phyloP scores from a whole-genome alignment of 129 eudicot species.

The Oenanthe sinensis region DNA sequence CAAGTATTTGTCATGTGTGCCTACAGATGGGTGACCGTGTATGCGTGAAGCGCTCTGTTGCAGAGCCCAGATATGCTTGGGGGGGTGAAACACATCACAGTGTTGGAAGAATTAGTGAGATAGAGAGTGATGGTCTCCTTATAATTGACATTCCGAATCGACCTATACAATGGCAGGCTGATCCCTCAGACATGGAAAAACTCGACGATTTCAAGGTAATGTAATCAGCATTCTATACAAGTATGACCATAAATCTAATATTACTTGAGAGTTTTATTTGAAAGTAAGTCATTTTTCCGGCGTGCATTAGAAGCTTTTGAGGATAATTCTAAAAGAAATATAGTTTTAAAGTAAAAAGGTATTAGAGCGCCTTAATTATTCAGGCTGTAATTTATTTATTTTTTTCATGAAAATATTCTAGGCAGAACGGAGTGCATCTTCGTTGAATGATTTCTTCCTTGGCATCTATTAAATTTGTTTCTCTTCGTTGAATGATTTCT shows the following conservation, averaged over 20 bases:
- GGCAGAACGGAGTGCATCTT: not conserved
- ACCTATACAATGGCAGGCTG: conserved; percentile 99
- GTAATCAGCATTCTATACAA: not conserved
- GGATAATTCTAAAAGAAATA: not conserved
- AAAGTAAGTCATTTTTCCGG: not conserved
- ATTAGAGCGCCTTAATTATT: not conserved
- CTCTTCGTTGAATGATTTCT: not conserved
- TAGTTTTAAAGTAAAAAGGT: not conserved
- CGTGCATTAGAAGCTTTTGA: not conserved
- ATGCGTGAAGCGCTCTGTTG: conserved; percentile 93
- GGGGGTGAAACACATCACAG: conserved; percentile 99
- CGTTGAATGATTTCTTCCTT: not conserved
- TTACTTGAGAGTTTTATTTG: not conserved
- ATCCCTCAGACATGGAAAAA: conserved; percentile 98
- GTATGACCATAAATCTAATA: not conserved
- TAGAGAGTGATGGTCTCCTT: conserved; percentile 92
- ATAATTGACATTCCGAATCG: conserved; percentile 91
- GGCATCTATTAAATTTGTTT: too few relatives aligned
- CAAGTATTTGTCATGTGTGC: not conserved
- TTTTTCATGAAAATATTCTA: not conserved
- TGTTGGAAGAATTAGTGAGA: conserved; percentile 83
- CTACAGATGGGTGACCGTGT: conserved; percentile 90
- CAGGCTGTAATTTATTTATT: not conserved
- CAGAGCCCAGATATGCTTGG: conserved; percentile 99
- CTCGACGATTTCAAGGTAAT: conserved; percentile 93